Evolutionary conservation across 495 filamentous ascomycete species (phyloP).

Genomic region (Xylaria telfairii): DNA sequence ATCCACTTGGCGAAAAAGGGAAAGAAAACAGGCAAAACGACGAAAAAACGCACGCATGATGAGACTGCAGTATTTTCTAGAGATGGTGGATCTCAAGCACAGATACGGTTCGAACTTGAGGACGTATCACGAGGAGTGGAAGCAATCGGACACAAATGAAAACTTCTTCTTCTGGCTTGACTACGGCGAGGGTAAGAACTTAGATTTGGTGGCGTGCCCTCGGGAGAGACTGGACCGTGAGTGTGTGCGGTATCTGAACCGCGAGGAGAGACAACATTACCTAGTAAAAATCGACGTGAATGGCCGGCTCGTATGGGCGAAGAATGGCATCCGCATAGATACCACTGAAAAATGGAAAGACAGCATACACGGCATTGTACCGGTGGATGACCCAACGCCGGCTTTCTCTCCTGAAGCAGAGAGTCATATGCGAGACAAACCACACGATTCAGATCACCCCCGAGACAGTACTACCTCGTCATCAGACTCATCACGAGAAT

Average conservation of each 20-base stretch:
- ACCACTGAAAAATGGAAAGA: slow-evolving; percentile 80
- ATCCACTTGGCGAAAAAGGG: slow-evolving; percentile 44
- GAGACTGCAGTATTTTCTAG: slow-evolving; percentile 89
- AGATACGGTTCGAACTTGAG: slow-evolving; percentile 84
- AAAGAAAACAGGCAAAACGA: slow-evolving; percentile 52
- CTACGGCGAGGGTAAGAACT: slow-evolving; percentile 69
- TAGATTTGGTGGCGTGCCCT: slow-evolving; percentile 65
- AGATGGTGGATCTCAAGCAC: slow-evolving; percentile 92
- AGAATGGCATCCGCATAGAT: slow-evolving; percentile 76
- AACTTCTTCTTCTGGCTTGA: slow-evolving; percentile 99
- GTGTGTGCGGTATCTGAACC: slow-evolving; percentile 73
- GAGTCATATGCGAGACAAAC: slow-evolving; percentile 30
- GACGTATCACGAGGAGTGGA: slow-evolving; percentile 87
- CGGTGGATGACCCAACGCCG: slow-evolving; percentile 64
- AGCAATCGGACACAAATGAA: slow-evolving; percentile 72
- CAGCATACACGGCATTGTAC: slow-evolving; percentile 78
- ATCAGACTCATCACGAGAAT: slow-evolving; percentile 27
- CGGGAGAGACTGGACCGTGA: slow-evolving; percentile 71
- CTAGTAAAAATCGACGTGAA: slow-evolving; percentile 71
- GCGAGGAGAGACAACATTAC: slow-evolving; percentile 75
- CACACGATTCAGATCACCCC: slow-evolving; percentile 18
- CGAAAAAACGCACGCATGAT: slow-evolving; percentile 73
- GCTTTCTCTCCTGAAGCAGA: slow-evolving; percentile 45
- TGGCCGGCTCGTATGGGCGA: slow-evolving; percentile 77
- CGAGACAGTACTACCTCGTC: slow-evolving; percentile 16